These are phyloP conservation scores for Coemansia sp. DNA, from an alignment of 192 early-diverging fungal genomes.

Conservation along the genomic window DNA sequence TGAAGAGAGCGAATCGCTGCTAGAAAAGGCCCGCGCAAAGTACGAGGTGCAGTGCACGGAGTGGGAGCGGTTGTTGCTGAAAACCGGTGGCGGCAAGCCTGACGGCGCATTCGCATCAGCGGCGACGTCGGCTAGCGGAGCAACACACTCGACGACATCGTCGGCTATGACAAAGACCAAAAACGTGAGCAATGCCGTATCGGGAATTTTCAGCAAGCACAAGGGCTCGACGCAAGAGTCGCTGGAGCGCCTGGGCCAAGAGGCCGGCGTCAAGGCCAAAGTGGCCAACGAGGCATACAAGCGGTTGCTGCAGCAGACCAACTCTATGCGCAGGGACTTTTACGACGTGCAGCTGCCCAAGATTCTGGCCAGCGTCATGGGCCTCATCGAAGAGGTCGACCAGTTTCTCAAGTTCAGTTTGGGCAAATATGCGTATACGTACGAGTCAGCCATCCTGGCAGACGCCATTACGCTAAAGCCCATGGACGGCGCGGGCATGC, in stretches of 20 bases:
- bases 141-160: neutral
- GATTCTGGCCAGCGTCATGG: slow-evolving; percentile 77
- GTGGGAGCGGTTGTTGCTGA: slow-evolving; percentile 77
- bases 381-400: slow-evolving; percentile 82
- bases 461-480: slow-evolving; percentile 72
- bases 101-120: slow-evolving; percentile 4
- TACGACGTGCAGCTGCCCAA: slow-evolving; percentile 77
- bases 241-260: slow-evolving; percentile 80
- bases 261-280: slow-evolving; percentile 79
- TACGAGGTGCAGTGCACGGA: slow-evolving; percentile 81
- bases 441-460: slow-evolving; percentile 70
- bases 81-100: slow-evolving; percentile 19
- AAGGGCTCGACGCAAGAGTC: slow-evolving; percentile 52
- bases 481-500: slow-evolving; percentile 28
- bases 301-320: slow-evolving; percentile 71
- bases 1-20: slow-evolving; percentile 68
- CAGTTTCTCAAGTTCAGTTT: slow-evolving; percentile 75
- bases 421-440: slow-evolving; percentile 74
- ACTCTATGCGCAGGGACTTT: slow-evolving; percentile 72
- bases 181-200: slow-evolving; percentile 40
- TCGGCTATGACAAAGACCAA: slow-evolving; percentile 29
- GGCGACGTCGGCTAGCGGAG: neutral
- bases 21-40: slow-evolving; percentile 84
- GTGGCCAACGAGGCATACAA: slow-evolving; percentile 82
- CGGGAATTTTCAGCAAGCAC: slow-evolving; percentile 53